Base-by-base conservation (phyloP, 2,329 filamentous ascomycete genomes). In the Mycosphaerella sp. region DNA sequence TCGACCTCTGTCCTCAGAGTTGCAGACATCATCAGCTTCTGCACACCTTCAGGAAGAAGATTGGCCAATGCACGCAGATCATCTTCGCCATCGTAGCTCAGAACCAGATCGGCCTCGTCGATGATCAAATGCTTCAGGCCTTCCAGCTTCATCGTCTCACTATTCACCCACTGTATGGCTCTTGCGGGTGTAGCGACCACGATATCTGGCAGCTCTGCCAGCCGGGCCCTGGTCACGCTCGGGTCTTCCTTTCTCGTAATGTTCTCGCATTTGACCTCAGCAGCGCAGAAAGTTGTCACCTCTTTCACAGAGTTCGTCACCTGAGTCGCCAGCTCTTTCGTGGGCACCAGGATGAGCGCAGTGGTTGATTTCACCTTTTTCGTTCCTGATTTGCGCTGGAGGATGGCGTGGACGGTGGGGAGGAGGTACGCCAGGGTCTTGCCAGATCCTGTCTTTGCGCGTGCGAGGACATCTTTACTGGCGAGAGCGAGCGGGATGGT, bases 341-440 rank as follows among this genome's bases (percentile, higher is more conserved):
- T 97, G 2, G 93, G 93, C 1, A 97, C 91, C 11, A 98, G 84
- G 55, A 98, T 87, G 17, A 98, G 80, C n/a, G 84, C 85, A 2
- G 87, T 82, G 3, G 83, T 91, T 12, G 62, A 52, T 48, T 65
- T 67, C n/a, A 53, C 21, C 52, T 71, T 76, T 43, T 79, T 74
- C 1, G 77, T 67, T 51, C 80, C 76, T 64, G 80, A 73, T 73
- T 95, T 95, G 61, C 82, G 82, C 68, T 86, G 87, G 53, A 98
- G 74, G 58, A 95, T 87, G 36, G 82, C 81, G 62, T 95, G 87
- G 12, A 98, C 74, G n/a, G 95, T 80, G 1, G 93, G 93, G 41
- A 98, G 78, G 6, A 95, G 76, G 69, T 97, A 97, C 47, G 93
- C 92, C n/a, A 89, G 89, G 9, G 93, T 98, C 78, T 98, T 98